Evolutionary conservation across 1,139 yeast genomes (phyloP), one percentile per base, ranked within the genome.

Genomic region (Hyphopichia khmerensis): DNA sequence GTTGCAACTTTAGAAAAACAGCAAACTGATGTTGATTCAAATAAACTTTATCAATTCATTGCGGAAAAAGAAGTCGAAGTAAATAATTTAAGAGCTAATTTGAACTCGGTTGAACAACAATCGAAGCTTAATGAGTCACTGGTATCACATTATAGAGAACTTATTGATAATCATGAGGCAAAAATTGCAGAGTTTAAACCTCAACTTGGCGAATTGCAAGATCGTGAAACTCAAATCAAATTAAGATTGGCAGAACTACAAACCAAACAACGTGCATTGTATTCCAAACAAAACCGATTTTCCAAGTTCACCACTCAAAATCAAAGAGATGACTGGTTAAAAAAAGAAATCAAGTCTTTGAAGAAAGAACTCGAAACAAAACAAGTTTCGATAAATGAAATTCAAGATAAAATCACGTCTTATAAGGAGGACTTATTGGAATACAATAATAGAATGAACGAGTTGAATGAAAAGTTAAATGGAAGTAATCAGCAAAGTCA

Each of bases 241-340:
- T 50, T 59, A 2, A 58, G 69, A 38, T 62, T 86, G 31, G 56
- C 67, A 2, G 69, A 71, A 14, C 57, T 80, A 35, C 73, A 74
- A 41, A 69, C 81, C 2, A 72, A 68, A 31, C 90, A 86, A 59
- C 72, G 87, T 49, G 75, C 82, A 8, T 63, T 91, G 9, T 79
- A 86, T 43, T 72, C 89, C 11, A 91, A 90, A 55, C 88, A 84
- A 52, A 89, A 86, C 36, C 77, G 93, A 43, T 79, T 79, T 49
- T 75, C 82, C 35, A 77, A 79, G 50, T 90, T 88, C 52, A 51
- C 62, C 1, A 64, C 76, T 10, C 74, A 76, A 47, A 57, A 64
- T 4, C 84, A 87, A 47, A 76, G 97, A 50, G 86, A 90, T 56
- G 40, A 49, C 1, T 87, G 95, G 95, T 69, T 91, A n/a, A 50